Evolutionary conservation across 2,329 filamentous ascomycete species (phyloP), one percentile per base, ranked within the genome.

Genomic region (Cryphonectria carpinicola): DNA sequence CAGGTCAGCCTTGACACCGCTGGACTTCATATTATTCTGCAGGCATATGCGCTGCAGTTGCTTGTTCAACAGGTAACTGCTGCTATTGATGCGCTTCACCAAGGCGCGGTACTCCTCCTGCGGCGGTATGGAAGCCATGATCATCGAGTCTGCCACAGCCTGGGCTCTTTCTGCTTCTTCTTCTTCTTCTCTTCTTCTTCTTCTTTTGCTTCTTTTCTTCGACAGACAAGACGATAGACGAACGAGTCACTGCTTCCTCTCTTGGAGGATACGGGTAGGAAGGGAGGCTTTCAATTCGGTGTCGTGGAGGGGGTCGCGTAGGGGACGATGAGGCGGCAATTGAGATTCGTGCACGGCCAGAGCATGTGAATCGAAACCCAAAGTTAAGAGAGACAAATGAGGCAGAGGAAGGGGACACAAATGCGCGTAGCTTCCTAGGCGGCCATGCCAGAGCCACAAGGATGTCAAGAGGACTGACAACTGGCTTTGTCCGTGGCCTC

Each of bases 1-100:
- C 71, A 98, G 84, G 58, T 92, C 88, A 46, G 90, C 89, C 84
- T 99, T 99, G 77, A 96, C 91, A 28, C 96, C 96, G 39, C 91
- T 93, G 72, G 93, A 92, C 74, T 89, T 87, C 49, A 97, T 84
- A 63, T 90, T 88, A 82, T 97, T 93, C 72, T 88, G 84, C 73
- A 89, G 87, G 78, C 95, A 92, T 74, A 98, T 91, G 67, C 86
- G 86, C 76, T 94, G 93, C 65, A 98, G 87, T 76, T 95, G 90
- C 28, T 84, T 82, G 76, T 89, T 89, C 41, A 88, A 81, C 32
- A 89, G 79, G 17, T 80, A 74, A 49, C 79, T 82, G 60, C 79
- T 79, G 63, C 66, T 66, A 56, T 49, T 56, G 43, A 72, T 52
- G 71, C 85, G 80, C 72, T 83, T 80, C 61, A 84, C 78, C 66